A percentile compares a stretch with the other conserved stretches of the same genome.
Conservation (phyloP, 1,139 yeast genomes). For the Protomyces gravidus region DNA sequence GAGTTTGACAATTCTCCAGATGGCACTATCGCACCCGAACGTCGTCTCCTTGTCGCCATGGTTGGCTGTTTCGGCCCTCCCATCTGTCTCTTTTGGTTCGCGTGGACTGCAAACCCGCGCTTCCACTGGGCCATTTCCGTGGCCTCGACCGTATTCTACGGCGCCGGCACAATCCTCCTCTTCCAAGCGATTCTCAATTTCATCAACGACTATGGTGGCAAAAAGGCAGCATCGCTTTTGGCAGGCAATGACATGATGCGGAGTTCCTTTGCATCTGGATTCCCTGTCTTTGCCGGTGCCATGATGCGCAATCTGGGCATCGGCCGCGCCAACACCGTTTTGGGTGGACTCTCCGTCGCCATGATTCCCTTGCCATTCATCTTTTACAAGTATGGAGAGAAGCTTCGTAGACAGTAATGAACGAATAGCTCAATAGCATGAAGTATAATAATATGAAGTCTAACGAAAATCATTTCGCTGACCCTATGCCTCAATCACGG, state of each 20-base stretch:
- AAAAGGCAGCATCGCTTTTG: slow-evolving; percentile 77
- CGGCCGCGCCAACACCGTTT: slow-evolving; percentile 35
- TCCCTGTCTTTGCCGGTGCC: slow-evolving; percentile 57
- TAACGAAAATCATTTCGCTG: background rate
- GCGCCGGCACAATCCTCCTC: slow-evolving; percentile 51
- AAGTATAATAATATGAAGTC: no score
- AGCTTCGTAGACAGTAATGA: slow-evolving; percentile 10
- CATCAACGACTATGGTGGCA: slow-evolving; percentile 65
- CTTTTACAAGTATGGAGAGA: slow-evolving; percentile 50
- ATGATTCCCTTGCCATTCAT: slow-evolving; percentile 66
- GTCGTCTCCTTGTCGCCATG: slow-evolving; percentile 70
- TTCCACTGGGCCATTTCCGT: slow-evolving; percentile 79
- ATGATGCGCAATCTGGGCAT: slow-evolving; percentile 55
- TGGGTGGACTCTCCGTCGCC: slow-evolving; percentile 53
- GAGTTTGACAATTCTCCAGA: slow-evolving; percentile 20
- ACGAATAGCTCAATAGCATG: no score
- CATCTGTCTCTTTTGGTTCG: slow-evolving; percentile 71
- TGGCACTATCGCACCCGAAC: slow-evolving; percentile 71
- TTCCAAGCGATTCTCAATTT: slow-evolving; percentile 50
- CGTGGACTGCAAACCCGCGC: slow-evolving; percentile 60
- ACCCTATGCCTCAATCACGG: slow-evolving; percentile 36
- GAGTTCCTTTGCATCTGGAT: slow-evolving; percentile 55
- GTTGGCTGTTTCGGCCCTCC: slow-evolving; percentile 64
- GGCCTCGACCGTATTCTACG: slow-evolving; percentile 71
- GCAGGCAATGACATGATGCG: slow-evolving; percentile 59